Conservation (phyloP, 2,329 filamentous ascomycete genomes). For the Neurospora crassa region DNA sequence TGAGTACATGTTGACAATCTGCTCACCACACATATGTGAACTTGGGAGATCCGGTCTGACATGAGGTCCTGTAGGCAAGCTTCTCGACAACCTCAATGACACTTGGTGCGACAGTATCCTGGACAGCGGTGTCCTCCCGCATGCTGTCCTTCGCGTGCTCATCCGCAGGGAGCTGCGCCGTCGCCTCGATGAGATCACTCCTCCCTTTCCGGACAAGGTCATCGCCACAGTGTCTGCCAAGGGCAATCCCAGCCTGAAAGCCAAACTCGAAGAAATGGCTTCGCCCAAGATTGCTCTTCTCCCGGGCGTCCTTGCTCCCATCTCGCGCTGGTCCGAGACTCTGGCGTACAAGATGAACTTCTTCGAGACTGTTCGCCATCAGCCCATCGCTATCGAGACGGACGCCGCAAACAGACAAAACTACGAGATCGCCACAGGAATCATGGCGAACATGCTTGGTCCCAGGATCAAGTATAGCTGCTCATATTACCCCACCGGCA, state of each 20-base stretch:
- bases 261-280: slow-evolving; percentile 12
- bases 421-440: slow-evolving; percentile 61
- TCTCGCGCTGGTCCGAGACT: slow-evolving; percentile 25
- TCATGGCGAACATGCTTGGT: slow-evolving; percentile 51
- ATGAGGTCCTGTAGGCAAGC: neutral
- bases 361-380: slow-evolving; percentile 45
- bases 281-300: slow-evolving; percentile 33
- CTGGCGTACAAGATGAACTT: slow-evolving; percentile 55
- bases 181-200: slow-evolving; percentile 42
- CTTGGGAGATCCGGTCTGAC: neutral
- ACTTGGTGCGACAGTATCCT: slow-evolving; percentile 41
- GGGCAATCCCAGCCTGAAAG: neutral
- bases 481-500: slow-evolving; percentile 54
- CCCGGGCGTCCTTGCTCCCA: neutral
- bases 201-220: neutral
- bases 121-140: slow-evolving; percentile 56
- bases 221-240: neutral
- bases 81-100: neutral
- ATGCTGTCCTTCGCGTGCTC: slow-evolving; percentile 51
- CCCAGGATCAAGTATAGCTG: slow-evolving; percentile 65
- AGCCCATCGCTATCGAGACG: slow-evolving; percentile 61
- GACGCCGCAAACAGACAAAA: slow-evolving; percentile 58
- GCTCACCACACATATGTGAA: neutral
- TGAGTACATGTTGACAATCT: neutral
- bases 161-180: slow-evolving; percentile 58